phyloP scores from a whole-genome alignment of 164 flowering plant genomes.

The Kingdonia uniflora region DNA sequence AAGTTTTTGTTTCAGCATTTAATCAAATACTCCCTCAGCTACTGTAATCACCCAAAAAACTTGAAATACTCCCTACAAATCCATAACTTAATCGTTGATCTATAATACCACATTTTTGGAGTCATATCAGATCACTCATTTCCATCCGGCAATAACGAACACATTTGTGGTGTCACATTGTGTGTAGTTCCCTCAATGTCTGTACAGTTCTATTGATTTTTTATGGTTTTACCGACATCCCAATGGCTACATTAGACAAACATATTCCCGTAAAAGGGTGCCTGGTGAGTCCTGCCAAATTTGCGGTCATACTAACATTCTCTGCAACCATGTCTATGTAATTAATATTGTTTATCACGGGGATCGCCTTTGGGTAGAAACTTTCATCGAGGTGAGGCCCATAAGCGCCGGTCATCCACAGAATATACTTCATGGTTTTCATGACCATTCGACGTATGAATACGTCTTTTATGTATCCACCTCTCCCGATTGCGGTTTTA shows the following conservation, averaged over 20 bases:
- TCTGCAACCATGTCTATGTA: background rate
- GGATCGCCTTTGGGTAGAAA: background rate
- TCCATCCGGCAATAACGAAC: too few species aligned
- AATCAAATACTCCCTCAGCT: too few species aligned
- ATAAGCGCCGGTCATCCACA: background rate
- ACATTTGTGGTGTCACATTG: too few species aligned
- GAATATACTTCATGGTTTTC: too few species aligned
- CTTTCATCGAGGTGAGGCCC: background rate
- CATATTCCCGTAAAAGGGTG: background rate
- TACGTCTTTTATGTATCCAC: background rate
- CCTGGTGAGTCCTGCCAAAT: background rate
- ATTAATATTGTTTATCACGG: background rate
- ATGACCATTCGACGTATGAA: background rate
- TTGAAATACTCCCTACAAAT: too few species aligned
- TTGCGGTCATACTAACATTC: background rate
- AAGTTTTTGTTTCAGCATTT: too few species aligned
- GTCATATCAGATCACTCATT: too few species aligned
- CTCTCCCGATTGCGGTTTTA: background rate
- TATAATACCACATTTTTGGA: too few species aligned
- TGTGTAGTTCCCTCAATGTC: too few species aligned
- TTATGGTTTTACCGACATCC: background rate
- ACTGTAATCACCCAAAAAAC: too few species aligned
- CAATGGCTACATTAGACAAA: background rate
- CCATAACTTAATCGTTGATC: too few species aligned
- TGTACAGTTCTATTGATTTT: background rate